phyloP scores from a whole-genome alignment of 257 asterid species.

The Paulownia fortunei region DNA sequence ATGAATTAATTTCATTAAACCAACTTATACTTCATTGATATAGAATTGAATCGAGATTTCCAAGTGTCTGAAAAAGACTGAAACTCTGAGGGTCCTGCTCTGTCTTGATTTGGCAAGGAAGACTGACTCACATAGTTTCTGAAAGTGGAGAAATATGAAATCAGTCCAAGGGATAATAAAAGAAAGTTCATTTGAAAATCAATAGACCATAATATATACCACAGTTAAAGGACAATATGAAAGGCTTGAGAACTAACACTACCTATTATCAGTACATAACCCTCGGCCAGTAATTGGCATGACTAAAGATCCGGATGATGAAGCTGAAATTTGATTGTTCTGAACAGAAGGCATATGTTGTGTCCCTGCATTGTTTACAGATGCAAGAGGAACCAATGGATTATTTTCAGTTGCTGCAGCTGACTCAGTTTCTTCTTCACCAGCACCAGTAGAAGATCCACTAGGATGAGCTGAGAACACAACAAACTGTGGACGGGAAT shows the following conservation, averaged over 20 bases:
- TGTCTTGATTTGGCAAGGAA: conserved; percentile 56
- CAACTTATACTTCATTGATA: conserved; percentile 75
- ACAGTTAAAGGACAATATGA: background rate
- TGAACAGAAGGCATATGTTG: conserved; percentile 40
- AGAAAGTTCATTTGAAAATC: background rate
- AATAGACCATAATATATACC: background rate
- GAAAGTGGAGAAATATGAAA: conserved; percentile 29
- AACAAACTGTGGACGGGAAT: conserved; percentile 62
- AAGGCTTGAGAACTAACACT: conserved; percentile 31
- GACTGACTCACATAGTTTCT: conserved; percentile 54
- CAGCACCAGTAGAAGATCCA: conserved; percentile 51
- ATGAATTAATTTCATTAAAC: background rate
- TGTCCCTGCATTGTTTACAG: conserved; percentile 36
- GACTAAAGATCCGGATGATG: conserved; percentile 56
- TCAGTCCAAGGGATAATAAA: conserved; percentile 5
- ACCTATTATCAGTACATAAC: conserved; percentile 56
- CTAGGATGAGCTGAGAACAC: conserved; percentile 58
- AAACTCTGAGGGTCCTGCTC: conserved; percentile 87
- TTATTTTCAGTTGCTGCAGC: conserved; percentile 40
- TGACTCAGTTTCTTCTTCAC: conserved; percentile 50
- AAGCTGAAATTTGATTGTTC: conserved; percentile 50
- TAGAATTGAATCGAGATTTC: conserved; percentile 78
- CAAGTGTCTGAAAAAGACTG: conserved; percentile 74
- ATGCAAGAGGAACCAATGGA: conserved; percentile 33
- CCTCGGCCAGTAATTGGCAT: conserved; percentile 42